Evolutionary conservation across 2,329 filamentous ascomycete genomes (phyloP), one percentile per base, ranked within the genome.

Genomic region (Phialophora chinensis): DNA sequence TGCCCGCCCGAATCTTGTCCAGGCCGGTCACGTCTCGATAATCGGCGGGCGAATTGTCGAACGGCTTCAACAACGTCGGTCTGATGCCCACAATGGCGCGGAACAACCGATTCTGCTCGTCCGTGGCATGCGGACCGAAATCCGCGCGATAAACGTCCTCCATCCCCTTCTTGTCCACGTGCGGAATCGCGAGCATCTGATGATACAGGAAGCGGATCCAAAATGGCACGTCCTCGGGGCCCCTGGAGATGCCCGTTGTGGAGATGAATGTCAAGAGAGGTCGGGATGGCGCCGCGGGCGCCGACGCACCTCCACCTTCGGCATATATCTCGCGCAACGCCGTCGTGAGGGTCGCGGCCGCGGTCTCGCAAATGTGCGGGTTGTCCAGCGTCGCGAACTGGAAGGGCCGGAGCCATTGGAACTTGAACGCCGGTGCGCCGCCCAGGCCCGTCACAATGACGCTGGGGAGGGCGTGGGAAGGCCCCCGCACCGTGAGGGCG

Each of bases 371-470:
- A 66, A 78, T 72, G 2, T 73, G 69, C 4, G 75, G 75, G 63
- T 79, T 75, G 23, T 78, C 76, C 31, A 79, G 70, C 3, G 63
- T 73, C 31, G 74, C 66, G 23, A 73, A 68, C 1, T 75, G 69
- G 55, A 76, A 65, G n/a, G 73, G 69, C 17, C 67, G 64, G 12
- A 50, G 57, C 72, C 73, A 66, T 61, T 72, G 42, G 69, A 72
- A 68, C 2, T 65, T 66, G 11, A 78, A 70, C 8, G 20, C 55
- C 3, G 68, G 66, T 0, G 49, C 49, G 27, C 74, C 75, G 63
- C 84, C 84, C 38, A 87, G 78, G 17, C 84, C 84, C 33, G 76
- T 79, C 63, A 86, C 81, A 8, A 77, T 75, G 67, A 81, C 78
- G 29, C 81, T 82, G 0, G 75, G 72, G 1, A 77, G 73, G 7